Conservation (phyloP, 2,329 filamentous ascomycete genomes). For the Neopestalotiopsis sp. region DNA sequence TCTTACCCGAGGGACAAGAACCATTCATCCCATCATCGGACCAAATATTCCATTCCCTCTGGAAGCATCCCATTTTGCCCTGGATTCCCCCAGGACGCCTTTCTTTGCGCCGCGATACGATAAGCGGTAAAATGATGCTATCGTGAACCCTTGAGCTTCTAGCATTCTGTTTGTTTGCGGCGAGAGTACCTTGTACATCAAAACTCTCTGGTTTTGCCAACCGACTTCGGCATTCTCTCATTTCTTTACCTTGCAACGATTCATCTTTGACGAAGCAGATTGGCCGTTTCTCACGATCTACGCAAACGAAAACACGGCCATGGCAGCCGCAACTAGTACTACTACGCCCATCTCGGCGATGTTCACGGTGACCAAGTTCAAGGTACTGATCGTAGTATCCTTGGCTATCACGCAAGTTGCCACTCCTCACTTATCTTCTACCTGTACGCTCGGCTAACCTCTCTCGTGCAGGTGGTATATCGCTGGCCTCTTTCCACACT, state of each 20-base stretch:
- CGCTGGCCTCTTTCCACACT: conserved; percentile 47
- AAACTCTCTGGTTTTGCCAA: not conserved
- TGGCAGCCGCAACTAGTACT: conserved; percentile 22
- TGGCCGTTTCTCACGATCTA: not conserved
- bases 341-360: conserved; percentile 16
- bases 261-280: not conserved
- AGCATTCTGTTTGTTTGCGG: not conserved
- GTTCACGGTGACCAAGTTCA: conserved; percentile 40
- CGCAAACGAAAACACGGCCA: conserved; percentile 15
- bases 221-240: not conserved
- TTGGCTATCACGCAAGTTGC: conserved; percentile 42
- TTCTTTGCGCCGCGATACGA: not conserved
- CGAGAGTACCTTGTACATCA: not conserved
- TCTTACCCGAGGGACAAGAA: not conserved
- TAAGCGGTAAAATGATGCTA: not conserved
- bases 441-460: not conserved
- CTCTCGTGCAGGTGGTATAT: conserved; percentile 49
- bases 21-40: no score
- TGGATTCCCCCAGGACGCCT: not conserved
- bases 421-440: not conserved
- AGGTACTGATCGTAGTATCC: conserved; percentile 40
- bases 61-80: not conserved
- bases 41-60: not conserved
- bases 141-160: not conserved
- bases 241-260: not conserved